Base-by-base conservation (phyloP, 208 protist species). In the Wallacemonas rigidus region DNA sequence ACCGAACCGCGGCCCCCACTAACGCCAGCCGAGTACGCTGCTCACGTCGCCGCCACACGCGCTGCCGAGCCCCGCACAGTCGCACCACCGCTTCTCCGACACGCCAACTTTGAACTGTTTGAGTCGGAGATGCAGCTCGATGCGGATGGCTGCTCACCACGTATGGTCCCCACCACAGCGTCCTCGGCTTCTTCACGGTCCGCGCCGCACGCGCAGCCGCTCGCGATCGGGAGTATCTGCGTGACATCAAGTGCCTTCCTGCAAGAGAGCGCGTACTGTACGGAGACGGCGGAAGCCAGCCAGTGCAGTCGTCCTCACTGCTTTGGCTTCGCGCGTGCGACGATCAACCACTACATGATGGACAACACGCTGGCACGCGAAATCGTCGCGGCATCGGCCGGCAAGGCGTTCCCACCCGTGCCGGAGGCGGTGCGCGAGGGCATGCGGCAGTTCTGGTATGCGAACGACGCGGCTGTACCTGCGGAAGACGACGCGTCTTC, bases 261-360 rank as follows among this genome's bases (percentile, higher is more conserved):
- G 14, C 71, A 77, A 61, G 79, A 84, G 57, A 75, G 71, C 15
- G 85, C 70, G 17, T 62, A 45, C 50, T 90, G 85, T 63, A 85
- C 72, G 9, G 85, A 90, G 69, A 75, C 38, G 14, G 14, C 72
- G 17, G 63, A 67, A 11, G 61, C 67, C 53, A 85, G 73, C 62
- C 85, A 90, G 71, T 90, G 85, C 65, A 74, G 73, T n/a, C 85
- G 85, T 1, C 82, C 79, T 12, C 79, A 83, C 57, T 90, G 85
- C 71, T 75, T 44, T n/a, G 68, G 39, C 74, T 77, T 84, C 39
- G 15, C 50, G 41, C 47, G 48, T 15, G 47, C 62, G 43, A 45
- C 17, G 4, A 48, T 77, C 44, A 72, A 43, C 48, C 77, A 60
- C 8, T 76, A 74, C 68, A 67, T 76, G 57, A 63, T 75, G 26